A percentile compares a stretch with the other conserved stretches of the same genome.
Conservation (phyloP, 768 basidiomycete genomes). For the Rhizopogon salebrosus region DNA sequence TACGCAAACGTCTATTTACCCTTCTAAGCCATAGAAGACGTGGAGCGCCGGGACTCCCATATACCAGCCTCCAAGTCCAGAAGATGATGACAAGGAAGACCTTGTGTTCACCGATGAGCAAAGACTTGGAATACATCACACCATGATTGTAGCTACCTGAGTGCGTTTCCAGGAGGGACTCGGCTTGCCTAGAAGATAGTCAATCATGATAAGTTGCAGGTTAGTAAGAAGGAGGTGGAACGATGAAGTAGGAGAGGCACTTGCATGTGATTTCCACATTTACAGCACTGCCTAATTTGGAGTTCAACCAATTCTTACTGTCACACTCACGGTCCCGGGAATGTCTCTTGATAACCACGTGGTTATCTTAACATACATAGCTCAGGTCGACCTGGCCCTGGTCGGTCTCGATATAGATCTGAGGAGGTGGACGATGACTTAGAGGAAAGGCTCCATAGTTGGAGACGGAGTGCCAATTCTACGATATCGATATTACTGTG, state of each 20-base stretch:
- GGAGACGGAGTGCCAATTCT: no score
- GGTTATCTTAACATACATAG: neutral
- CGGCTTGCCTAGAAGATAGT: slow-evolving; percentile 86
- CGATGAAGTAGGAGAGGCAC: neutral
- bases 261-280: slow-evolving; percentile 30
- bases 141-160: slow-evolving; percentile 44
- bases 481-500: no score
- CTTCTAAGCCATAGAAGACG: slow-evolving; percentile 58
- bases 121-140: neutral
- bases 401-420: no score
- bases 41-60: slow-evolving; percentile 61
- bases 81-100: slow-evolving; percentile 89
- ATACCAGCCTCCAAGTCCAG: slow-evolving; percentile 79
- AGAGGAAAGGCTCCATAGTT: no score
- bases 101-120: slow-evolving; percentile 31
- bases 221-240: slow-evolving; percentile 2
- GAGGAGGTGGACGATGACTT: no score
- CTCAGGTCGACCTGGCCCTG: no score
- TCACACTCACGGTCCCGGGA: no score
- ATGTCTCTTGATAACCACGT: neutral
- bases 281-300: slow-evolving; percentile 17
- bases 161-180: slow-evolving; percentile 86
- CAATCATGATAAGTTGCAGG: slow-evolving; percentile 62
- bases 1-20: slow-evolving; percentile 57
- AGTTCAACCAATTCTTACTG: neutral